Percentiles rank a stretch among this genome's conserved stretches.
Evolutionary conservation across 148 eudicot species (phyloP).

Genomic region (Euryodendron excelsum): DNA sequence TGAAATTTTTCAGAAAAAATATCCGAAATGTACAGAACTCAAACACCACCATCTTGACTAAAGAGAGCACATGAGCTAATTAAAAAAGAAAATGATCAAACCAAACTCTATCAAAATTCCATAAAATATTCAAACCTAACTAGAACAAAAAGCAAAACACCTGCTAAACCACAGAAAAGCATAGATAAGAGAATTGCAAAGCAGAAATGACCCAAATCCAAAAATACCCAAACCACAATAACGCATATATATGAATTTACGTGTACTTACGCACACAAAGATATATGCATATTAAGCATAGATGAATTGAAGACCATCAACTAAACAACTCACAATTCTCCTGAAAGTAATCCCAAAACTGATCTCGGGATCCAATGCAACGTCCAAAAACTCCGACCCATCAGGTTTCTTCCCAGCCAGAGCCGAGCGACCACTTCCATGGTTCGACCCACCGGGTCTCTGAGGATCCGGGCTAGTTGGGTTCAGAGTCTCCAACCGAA

Average conservation of each 20-base stretch:
- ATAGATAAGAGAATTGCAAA: not conserved
- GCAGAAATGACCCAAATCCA: not conserved
- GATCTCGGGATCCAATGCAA: slow-evolving; percentile 52
- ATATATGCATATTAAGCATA: not conserved
- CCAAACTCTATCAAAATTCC: not conserved
- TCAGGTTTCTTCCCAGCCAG: slow-evolving; percentile 22
- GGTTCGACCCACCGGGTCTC: not conserved
- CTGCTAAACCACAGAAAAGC: not conserved
- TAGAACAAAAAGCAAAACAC: not conserved
- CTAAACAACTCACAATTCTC: slow-evolving; percentile 52
- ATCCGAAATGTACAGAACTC: too few species aligned
- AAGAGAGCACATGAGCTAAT: too few species aligned
- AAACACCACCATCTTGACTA: too few species aligned
- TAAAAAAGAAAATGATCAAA: not conserved
- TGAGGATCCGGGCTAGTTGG: slow-evolving; percentile 29
- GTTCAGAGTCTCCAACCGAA: slow-evolving; percentile 58
- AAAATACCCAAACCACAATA: not conserved
- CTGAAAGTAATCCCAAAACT: slow-evolving; percentile 45
- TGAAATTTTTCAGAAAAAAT: not conserved
- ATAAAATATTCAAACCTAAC: too few species aligned
- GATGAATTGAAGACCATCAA: not conserved
- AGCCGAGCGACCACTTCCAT: not conserved
- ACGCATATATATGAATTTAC: too few species aligned
- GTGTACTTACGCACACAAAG: too few species aligned
- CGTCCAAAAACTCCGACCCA: slow-evolving; percentile 38